Base-by-base conservation (phyloP, 75 land plant genomes). In the Sequoia sempervirens region DNA sequence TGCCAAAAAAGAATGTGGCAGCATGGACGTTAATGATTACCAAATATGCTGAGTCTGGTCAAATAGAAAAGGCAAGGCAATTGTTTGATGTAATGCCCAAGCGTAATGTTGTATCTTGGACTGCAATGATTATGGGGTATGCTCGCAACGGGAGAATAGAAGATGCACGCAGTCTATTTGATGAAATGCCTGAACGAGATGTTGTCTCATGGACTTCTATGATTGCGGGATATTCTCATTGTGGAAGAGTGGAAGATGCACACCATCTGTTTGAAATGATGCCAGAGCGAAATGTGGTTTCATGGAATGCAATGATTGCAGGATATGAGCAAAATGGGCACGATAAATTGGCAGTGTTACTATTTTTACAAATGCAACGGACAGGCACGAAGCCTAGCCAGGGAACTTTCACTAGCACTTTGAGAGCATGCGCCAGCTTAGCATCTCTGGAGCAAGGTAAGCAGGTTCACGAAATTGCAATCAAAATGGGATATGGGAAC, bases 301-400 rank as follows among this genome's bases (percentile, higher is more conserved):
- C 85, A 3, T 84, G 85, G 85, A 84, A 79, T 84, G 84, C 83
- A 5, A 84, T 84, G 85, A 75, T 84, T 30, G 50, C 85, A 53
- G 85, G 83, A 2, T 84, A 81, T 52, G 53, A 52, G 30, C 52
- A 81, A 54, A 82, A 84, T 23, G 84, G 84, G 20, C 54, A 84
- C 15, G 84, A 81, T n/a, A 68, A 36, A 36, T 15, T 46, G 46
- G 84, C 85, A 18, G 47, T 84, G n/a, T 52, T 30, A 26, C 81
- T 80, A 18, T 84, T 81, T 80, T 50, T 47, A 34, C 83, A 45
- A 58, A 84, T 84, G 85, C 85, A 53, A n/a, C 40, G 14, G 56
- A 58, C 53, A 23, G 40, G 83, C n/a, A 56, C 80, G 34, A 56
- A 37, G 1, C 56, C 84, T 32, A 84, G 45, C 80, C 83, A 84